Conservation (phyloP, 495 filamentous ascomycete genomes). For the Astrothelium macrocarpum region DNA sequence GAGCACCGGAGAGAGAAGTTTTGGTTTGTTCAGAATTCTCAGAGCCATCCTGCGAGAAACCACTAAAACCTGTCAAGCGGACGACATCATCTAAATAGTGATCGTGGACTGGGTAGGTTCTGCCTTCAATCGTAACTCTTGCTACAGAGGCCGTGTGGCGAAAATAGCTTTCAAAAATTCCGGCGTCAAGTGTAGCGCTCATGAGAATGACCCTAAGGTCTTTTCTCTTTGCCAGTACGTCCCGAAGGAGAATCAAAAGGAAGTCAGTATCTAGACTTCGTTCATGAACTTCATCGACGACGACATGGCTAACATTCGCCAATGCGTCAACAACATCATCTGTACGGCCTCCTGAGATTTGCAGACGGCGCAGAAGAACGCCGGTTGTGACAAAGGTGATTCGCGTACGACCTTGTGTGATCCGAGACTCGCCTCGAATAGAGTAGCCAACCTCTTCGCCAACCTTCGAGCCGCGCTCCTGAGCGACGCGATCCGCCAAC, state of each 20-base stretch:
- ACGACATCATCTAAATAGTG: constrained; percentile 87
- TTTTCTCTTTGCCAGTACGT: constrained; percentile 63
- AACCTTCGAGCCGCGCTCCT: constrained; percentile 72
- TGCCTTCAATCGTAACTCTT: constrained; percentile 72
- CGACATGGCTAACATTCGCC: constrained; percentile 84
- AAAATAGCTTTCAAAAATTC: constrained; percentile 80
- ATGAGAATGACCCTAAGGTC: constrained; percentile 94
- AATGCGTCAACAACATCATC: constrained; percentile 71
- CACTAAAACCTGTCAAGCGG: constrained; percentile 60
- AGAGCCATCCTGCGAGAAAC: constrained; percentile 6
- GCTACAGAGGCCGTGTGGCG: constrained; percentile 47
- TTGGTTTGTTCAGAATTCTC: constrained; percentile 8
- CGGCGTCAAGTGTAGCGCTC: constrained; percentile 92
- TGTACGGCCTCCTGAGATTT: constrained; percentile 68
- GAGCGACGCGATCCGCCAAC: constrained; percentile 85
- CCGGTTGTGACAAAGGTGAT: constrained; percentile 96
- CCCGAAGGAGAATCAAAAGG: constrained; percentile 75
- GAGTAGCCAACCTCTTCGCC: constrained; percentile 88
- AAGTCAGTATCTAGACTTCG: constrained; percentile 94
- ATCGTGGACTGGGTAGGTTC: constrained; percentile 84
- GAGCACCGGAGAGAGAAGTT: constrained; percentile 48
- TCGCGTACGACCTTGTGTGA: constrained; percentile 57
- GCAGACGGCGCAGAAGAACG: constrained; percentile 81
- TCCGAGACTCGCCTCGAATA: constrained; percentile 85
- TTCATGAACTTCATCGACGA: constrained; percentile 97